Percentiles rank a stretch among this genome's conserved stretches.
phyloP scores from a whole-genome alignment of 192 early-diverging fungal species.

The Coemansia nantahalensis region DNA sequence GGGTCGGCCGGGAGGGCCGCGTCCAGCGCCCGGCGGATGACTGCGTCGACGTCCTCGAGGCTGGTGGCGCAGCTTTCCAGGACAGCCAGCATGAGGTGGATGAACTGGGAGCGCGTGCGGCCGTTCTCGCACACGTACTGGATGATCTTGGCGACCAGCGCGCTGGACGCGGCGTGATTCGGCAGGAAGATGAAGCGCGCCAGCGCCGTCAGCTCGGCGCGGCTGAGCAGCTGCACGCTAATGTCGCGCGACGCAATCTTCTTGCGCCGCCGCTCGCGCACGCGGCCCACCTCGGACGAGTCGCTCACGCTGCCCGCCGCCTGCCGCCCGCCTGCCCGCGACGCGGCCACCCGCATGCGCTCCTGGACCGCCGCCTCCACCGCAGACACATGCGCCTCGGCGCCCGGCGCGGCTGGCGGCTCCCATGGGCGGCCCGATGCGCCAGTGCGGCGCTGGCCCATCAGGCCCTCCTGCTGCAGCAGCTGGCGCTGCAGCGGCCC shows the following conservation, averaged over 20 bases:
- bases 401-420: constrained; percentile 1
- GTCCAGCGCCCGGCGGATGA: constrained; percentile 31
- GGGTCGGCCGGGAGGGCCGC: not conserved
- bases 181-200: constrained; percentile 87
- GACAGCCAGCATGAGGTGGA: constrained; percentile 82
- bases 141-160: constrained; percentile 34
- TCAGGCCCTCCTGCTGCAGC: constrained; percentile 54
- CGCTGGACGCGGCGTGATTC: constrained; percentile 72
- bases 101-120: constrained; percentile 76
- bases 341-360: constrained; percentile 23
- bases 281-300: constrained; percentile 13
- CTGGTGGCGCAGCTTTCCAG: constrained; percentile 65
- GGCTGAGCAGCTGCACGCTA: constrained; percentile 66
- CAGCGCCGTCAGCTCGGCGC: constrained; percentile 74
- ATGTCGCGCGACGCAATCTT: constrained; percentile 50
- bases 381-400: constrained; percentile 2
- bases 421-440: not conserved
- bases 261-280: constrained; percentile 39
- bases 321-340: constrained; percentile 1
- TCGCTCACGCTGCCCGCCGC: not conserved
- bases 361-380: constrained; percentile 22
- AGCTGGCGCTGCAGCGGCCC: constrained; percentile 70
- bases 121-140: constrained; percentile 82
- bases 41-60: constrained; percentile 30
- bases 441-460: constrained; percentile 28